Evolutionary conservation across 179 eudicot genomes (phyloP).

Genomic region (Carnegiea gigantea): DNA sequence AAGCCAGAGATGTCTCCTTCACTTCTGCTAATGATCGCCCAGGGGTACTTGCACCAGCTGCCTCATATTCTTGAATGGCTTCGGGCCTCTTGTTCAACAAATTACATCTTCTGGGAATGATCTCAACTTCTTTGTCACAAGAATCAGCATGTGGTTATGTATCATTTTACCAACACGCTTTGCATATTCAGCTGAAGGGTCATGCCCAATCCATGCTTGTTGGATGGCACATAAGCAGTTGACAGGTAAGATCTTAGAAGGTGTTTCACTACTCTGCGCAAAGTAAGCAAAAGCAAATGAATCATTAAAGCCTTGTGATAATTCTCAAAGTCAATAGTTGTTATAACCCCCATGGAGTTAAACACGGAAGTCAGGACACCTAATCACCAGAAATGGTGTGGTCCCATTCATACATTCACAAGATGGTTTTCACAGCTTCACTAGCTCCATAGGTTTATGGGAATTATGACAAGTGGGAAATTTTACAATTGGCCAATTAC

Average conservation of each 20-base stretch:
- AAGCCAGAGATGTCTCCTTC: constrained; percentile 73
- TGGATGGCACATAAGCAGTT: constrained; percentile 89
- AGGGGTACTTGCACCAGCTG: neutral
- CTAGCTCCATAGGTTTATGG: neutral
- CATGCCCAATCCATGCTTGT: constrained; percentile 73
- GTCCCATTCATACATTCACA: neutral
- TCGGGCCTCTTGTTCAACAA: constrained; percentile 69
- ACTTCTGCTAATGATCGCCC: constrained; percentile 55
- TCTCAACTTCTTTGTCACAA: constrained; percentile 81
- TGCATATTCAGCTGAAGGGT: constrained; percentile 70
- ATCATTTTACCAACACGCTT: constrained; percentile 65
- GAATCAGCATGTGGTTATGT: constrained; percentile 55
- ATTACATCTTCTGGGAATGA: constrained; percentile 65
- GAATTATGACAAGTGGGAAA: neutral
- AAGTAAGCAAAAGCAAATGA: constrained; percentile 9
- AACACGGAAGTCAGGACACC: neutral
- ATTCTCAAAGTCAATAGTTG: neutral
- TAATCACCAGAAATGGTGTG: neutral
- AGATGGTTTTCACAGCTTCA: neutral
- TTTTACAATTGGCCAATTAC: neutral
- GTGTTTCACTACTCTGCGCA: constrained; percentile 76
- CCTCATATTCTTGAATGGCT: constrained; percentile 23
- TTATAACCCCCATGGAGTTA: neutral
- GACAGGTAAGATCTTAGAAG: constrained; percentile 84
- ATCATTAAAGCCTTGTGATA: neutral